Evolutionary conservation across 805 yeast species (phyloP), one percentile per base, ranked within the genome.

Genomic region (Starmerella kuoi): DNA sequence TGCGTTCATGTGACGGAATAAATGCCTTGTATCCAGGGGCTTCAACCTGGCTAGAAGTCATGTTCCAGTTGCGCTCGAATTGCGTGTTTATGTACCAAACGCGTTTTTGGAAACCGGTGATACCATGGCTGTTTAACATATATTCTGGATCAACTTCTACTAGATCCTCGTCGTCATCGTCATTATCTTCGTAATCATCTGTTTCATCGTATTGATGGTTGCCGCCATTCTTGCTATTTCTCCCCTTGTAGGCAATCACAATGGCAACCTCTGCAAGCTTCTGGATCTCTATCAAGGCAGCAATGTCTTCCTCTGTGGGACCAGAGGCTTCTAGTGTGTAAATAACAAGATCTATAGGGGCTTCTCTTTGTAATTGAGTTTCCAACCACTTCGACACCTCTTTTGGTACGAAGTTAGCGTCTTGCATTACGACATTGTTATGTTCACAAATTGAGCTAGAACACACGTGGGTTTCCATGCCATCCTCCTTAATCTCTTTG

Each of bases 41-140:
- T 41, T 38, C 45, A 11, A 48, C 54, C 8, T 34, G 36, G 36
- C 47, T 44, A 21, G 49, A 45, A 15, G 40, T 30, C 54, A 50
- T 48, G 37, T 48, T 45, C 37, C 31, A 41, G 37, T 48, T 48
- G 14, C 35, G 37, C 27, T 36, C 37, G 31, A 38, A 25, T 23
- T 18, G n/a, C 17, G 37, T 41, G 20, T 42, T 31, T 11, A 47
- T 34, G 8, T 40, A 40, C 44, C 44, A 44, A 11, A 36, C 38
- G 7, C 42, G 41, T 27, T 37, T 42, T 12, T 23, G 33, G 27
- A 38, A 37, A 14, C 38, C 35, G 31, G 19, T 2, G 31, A 44
- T 14, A 20, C 47, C 44, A 11, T 23, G n/a, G 5, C 31, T 14
- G 9, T n/a, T 21, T 26, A 38, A 15, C 11, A 9, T 20, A 27